These are phyloP conservation scores for Sporothrix luriei DNA, from an alignment of 2,329 filamentous ascomycete species.

Conservation along the genomic window DNA sequence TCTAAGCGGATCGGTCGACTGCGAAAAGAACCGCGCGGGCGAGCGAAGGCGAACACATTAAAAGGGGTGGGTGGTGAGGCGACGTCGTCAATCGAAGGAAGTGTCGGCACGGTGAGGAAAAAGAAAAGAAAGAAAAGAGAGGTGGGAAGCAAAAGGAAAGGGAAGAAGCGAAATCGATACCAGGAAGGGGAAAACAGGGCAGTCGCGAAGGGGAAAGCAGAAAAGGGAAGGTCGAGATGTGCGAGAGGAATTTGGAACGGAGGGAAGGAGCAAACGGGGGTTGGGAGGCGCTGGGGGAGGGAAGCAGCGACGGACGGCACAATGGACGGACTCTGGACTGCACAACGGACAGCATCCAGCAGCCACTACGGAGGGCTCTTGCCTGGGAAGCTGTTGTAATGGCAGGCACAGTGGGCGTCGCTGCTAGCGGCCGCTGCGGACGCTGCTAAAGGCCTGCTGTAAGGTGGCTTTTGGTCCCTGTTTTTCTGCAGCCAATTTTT, in stretches of 20 bases:
- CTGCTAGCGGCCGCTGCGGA: background rate
- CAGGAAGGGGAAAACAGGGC: conserved; percentile 22
- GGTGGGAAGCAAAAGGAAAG: conserved; percentile 20
- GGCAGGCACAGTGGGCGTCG: background rate
- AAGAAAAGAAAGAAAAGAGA: conserved; percentile 26
- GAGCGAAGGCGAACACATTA: conserved; percentile 34
- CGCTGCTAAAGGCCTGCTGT: conserved; percentile 4
- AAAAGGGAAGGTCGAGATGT: conserved; percentile 32
- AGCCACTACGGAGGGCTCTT: background rate
- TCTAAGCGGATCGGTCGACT: conserved; percentile 35
- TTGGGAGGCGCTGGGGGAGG: conserved; percentile 34
- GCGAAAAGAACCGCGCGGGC: conserved; percentile 34
- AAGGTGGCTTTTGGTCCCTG: conserved; percentile 17
- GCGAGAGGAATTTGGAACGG: conserved; percentile 32
- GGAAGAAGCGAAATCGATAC: conserved; percentile 20
- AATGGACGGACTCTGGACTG: background rate
- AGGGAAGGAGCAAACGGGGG: conserved; percentile 38
- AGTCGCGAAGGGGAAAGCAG: conserved; percentile 19
- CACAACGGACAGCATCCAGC: background rate
- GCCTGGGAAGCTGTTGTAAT: background rate
- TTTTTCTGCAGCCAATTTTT: background rate
- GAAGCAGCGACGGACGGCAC: conserved; percentile 6
- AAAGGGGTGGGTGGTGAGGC: conserved; percentile 25
- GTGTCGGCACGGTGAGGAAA: background rate
- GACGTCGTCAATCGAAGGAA: conserved; percentile 16